Percentiles rank a stretch among this genome's conserved stretches.
Evolutionary conservation across 345 rosid genomes (phyloP).

Genomic region (Erucastrum elatum): DNA sequence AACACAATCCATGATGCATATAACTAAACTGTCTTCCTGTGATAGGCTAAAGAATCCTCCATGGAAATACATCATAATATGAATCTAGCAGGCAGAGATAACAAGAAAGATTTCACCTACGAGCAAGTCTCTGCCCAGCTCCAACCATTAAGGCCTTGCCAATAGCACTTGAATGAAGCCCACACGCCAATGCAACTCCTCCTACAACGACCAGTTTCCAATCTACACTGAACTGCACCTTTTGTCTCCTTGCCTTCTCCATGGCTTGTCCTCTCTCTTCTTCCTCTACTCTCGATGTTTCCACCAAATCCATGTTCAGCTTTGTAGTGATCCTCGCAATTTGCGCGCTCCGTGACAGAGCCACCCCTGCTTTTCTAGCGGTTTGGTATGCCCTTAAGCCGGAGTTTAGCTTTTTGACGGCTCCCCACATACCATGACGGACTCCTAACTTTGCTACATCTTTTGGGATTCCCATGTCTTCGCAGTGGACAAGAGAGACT

Average conservation of each 20-base stretch:
- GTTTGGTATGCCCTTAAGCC: constrained; percentile 87
- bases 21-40: background rate
- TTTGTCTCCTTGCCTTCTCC: constrained; percentile 12
- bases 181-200: constrained; percentile 77
- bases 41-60: background rate
- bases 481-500: constrained; percentile 80
- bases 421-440: constrained; percentile 99
- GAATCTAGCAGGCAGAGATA: background rate
- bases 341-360: constrained; percentile 67
- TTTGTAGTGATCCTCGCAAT: constrained; percentile 77
- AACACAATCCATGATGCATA: too few relatives aligned
- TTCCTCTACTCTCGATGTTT: constrained; percentile 43
- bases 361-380: constrained; percentile 55
- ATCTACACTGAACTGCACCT: constrained; percentile 40
- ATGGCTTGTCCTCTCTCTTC: constrained; percentile 27
- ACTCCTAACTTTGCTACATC: constrained; percentile 93
- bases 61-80: background rate
- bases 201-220: constrained; percentile 91
- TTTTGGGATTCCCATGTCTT: constrained; percentile 98
- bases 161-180: constrained; percentile 68
- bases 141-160: constrained; percentile 76
- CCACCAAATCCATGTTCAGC: constrained; percentile 49
- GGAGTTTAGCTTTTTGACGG: constrained; percentile 77
- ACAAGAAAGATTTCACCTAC: constrained; percentile 51
- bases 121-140: constrained; percentile 75